These are phyloP conservation scores for Calocybe gambosa DNA, from an alignment of 1,284 basidiomycete genomes.

Conservation along the genomic window DNA sequence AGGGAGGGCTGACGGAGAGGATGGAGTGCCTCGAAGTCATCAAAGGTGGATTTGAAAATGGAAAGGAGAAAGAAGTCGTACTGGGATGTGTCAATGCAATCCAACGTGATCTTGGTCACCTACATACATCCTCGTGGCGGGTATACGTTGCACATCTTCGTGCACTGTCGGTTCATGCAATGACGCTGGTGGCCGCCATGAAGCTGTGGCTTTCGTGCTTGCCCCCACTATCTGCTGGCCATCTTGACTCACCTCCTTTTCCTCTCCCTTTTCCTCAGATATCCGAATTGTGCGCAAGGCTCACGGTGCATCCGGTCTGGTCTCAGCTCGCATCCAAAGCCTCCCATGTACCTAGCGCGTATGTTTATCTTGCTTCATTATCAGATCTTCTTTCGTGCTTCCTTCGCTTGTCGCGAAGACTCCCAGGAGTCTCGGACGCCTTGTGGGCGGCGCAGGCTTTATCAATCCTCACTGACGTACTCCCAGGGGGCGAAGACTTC, in stretches of 20 bases:
- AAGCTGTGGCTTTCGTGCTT: slow-evolving; percentile 60
- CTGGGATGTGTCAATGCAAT: slow-evolving; percentile 29
- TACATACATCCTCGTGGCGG: slow-evolving; percentile 3
- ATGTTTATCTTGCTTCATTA: slow-evolving; percentile 42
- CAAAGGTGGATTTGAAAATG: slow-evolving; percentile 34
- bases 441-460: slow-evolving; percentile 64
- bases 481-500: slow-evolving; percentile 63
- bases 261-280: slow-evolving; percentile 49
- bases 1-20: slow-evolving; percentile 61
- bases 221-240: slow-evolving; percentile 32
- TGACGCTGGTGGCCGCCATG: slow-evolving; percentile 41
- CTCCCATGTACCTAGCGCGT: slow-evolving; percentile 21
- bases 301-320: slow-evolving; percentile 49
- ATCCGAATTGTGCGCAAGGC: slow-evolving; percentile 42
- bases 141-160: slow-evolving; percentile 17
- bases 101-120: slow-evolving; percentile 20
- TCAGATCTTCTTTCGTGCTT: slow-evolving; percentile 48
- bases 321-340: slow-evolving; percentile 22
- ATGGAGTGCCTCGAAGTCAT: slow-evolving; percentile 29
- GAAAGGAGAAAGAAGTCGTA: slow-evolving; percentile 34
- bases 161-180: slow-evolving; percentile 27
- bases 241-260: slow-evolving; percentile 43
- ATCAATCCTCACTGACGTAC: slow-evolving; percentile 43
- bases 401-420: slow-evolving; percentile 46
- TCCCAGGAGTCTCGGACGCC: slow-evolving; percentile 48